Conservation (phyloP, 2,329 filamentous ascomycete species). For the Beauveria sp. region DNA sequence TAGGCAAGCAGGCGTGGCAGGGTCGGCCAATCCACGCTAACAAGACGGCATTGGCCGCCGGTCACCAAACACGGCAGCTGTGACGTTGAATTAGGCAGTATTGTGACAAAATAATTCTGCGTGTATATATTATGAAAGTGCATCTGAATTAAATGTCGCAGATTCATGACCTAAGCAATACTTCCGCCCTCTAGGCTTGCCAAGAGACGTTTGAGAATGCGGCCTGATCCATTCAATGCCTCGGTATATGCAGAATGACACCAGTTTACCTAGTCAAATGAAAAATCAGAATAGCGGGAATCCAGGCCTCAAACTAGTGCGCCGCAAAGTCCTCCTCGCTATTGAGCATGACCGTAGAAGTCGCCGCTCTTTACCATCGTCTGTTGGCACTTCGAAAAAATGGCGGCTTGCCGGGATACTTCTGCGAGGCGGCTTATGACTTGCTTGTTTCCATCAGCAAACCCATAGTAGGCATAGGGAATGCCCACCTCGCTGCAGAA, state of each 20-base stretch:
- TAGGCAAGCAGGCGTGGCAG: background rate
- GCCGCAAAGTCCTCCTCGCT: background rate
- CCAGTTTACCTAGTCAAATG: background rate
- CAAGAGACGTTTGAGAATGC: background rate
- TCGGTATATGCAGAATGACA: too few species aligned
- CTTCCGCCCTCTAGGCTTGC: background rate
- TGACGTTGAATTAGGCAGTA: too few species aligned
- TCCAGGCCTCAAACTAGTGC: background rate
- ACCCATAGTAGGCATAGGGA: constrained; percentile 79
- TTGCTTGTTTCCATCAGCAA: constrained; percentile 73
- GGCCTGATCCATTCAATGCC: background rate
- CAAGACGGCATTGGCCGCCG: background rate
- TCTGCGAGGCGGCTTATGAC: constrained; percentile 72
- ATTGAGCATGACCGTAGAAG: constrained; percentile 7
- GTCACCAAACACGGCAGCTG: background rate
- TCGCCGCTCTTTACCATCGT: constrained; percentile 29
- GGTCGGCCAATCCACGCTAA: constrained; percentile 5
- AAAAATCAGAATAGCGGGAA: background rate
- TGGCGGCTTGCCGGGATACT: constrained; percentile 70
- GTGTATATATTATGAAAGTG: too few species aligned
- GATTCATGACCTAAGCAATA: background rate
- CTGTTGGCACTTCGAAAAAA: constrained; percentile 67
- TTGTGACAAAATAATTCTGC: too few species aligned
- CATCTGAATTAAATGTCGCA: background rate
- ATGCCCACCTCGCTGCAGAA: constrained; percentile 79